A percentile compares a stretch with the other conserved stretches of the same genome.
These are phyloP conservation scores for Pichia membranifaciens DNA, from an alignment of 805 yeast species.

Conservation along the genomic window DNA sequence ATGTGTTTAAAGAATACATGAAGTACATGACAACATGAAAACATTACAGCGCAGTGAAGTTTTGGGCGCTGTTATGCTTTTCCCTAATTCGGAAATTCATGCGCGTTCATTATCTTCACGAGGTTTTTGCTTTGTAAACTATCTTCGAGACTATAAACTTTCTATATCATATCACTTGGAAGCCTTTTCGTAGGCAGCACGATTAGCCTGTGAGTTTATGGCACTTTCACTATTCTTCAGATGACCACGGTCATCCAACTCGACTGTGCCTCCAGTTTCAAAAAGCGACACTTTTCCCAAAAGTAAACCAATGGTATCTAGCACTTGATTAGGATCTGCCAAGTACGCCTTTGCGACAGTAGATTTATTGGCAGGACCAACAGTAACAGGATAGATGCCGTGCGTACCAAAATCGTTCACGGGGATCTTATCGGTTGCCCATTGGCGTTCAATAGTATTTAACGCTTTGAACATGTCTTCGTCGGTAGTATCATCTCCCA, in stretches of 20 bases:
- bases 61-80: constrained; percentile 61
- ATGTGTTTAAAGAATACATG: constrained; percentile 85
- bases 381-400: constrained; percentile 80
- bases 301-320: constrained; percentile 75
- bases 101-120: neutral
- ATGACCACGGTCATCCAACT: constrained; percentile 74
- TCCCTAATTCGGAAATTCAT: constrained; percentile 47
- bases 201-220: constrained; percentile 30
- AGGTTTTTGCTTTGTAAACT: neutral
- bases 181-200: constrained; percentile 72
- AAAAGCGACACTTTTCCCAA: constrained; percentile 75
- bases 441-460: constrained; percentile 50
- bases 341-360: constrained; percentile 84
- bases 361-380: constrained; percentile 84
- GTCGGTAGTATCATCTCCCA: constrained; percentile 96
- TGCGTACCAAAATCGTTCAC: constrained; percentile 44
- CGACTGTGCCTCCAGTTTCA: constrained; percentile 72
- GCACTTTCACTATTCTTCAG: constrained; percentile 43
- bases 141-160: neutral
- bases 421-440: constrained; percentile 40
- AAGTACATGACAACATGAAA: constrained; percentile 80
- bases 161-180: no score
- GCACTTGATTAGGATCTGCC: constrained; percentile 75
- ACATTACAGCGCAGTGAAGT: neutral
- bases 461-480: constrained; percentile 93